Evolutionary conservation across 2,329 filamentous ascomycete species (phyloP).

Genomic region (Phoma herbarum): DNA sequence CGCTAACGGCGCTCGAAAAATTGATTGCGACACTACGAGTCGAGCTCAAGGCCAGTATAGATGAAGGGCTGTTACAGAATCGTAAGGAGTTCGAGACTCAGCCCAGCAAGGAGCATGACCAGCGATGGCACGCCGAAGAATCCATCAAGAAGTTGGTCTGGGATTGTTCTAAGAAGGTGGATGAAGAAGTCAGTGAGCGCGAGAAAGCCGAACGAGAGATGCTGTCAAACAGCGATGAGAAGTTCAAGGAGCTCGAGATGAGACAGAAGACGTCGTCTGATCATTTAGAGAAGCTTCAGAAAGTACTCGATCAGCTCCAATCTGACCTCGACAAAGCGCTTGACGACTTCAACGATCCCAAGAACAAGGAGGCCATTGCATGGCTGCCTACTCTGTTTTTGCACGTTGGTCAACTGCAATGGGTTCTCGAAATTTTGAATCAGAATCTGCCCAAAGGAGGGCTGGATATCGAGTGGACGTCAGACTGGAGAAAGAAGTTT

Average conservation of each 20-base stretch:
- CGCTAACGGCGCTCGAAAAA: neutral
- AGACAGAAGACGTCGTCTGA: neutral
- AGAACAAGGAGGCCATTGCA: slow-evolving; percentile 14
- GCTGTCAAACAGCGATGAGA: neutral
- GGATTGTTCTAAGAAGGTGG: neutral
- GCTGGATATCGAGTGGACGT: slow-evolving; percentile 4
- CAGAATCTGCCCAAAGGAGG: slow-evolving; percentile 17
- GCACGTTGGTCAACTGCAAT: slow-evolving; percentile 17
- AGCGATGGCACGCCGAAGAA: slow-evolving; percentile 4
- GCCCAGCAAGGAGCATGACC: slow-evolving; percentile 3
- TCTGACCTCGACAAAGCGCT: slow-evolving; percentile 16
- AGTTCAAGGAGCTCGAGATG: neutral
- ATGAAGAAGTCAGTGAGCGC: neutral
- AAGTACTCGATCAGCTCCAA: neutral
- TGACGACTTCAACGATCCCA: slow-evolving; percentile 13
- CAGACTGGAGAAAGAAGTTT: neutral
- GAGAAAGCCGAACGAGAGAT: neutral
- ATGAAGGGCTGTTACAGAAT: neutral
- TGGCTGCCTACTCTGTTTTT: slow-evolving; percentile 7
- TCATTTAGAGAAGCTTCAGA: neutral
- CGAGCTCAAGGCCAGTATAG: neutral
- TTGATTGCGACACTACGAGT: neutral
- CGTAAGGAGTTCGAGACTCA: slow-evolving; percentile 11
- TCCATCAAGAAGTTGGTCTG: neutral
- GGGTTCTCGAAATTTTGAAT: slow-evolving; percentile 22